Evolutionary conservation across 1,284 basidiomycete species (phyloP), one percentile per base, ranked within the genome.

Genomic region (Puccinia coronata): DNA sequence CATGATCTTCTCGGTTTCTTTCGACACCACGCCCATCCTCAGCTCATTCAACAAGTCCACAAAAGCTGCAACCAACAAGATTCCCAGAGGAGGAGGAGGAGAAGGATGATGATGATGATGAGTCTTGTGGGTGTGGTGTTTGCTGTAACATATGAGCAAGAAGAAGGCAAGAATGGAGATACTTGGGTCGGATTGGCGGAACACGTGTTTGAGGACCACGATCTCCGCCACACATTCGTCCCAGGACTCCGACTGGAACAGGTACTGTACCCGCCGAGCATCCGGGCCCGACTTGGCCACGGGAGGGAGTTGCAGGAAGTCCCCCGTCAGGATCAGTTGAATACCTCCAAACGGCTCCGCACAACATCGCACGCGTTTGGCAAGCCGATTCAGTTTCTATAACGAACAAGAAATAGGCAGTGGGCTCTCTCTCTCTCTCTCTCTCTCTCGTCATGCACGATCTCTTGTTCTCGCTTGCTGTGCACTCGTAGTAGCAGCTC

Each of bases 271-370:
- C 11, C 71, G 31, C 2, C 11, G 20, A n/a, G 39, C 9, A 82
- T 85, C 88, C 11, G 88, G 84, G 0, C 85, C 85, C 5, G 87
- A 85, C 82, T 87, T 87, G 81, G 86, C 84, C 8, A 99, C 95
- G 0, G 97, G 96, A 0, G 97, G 97, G 8, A 99, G 88, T 86
- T 99, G 96, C 87, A 94, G 97, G 87, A 98, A 99, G 86, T 99
- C 96, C 31, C 96, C 96, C 0, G 94, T 96, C 18, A 97, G 89
- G 82, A 96, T 90, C 82, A 99, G 87, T 91, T 96, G 91, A 18
- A 57, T 89, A 9, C 73, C 65, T 39, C 65, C 77, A 39, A 78
- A 74, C 23, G 61, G 75, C 20, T 49, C 18, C 18, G 34, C 18
- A 25, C 2, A 14, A 8, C 39, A 28, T 51, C 61, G 39, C 0